Evolutionary conservation across 257 asterid species (phyloP).

Genomic region (Scutellaria barbata): DNA sequence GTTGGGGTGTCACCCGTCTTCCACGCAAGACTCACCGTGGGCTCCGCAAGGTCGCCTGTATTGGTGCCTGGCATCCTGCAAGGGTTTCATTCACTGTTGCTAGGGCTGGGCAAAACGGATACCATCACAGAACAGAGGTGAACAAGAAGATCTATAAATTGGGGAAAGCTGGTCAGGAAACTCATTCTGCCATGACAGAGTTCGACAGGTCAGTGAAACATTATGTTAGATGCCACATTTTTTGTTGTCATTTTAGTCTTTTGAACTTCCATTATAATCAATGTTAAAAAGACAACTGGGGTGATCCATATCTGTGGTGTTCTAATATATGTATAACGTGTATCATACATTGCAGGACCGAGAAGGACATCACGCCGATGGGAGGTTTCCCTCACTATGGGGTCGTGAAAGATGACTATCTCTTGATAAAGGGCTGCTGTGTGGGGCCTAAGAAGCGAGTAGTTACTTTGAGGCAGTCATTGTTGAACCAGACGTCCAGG

Average conservation of each 20-base stretch:
- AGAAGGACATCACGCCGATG: constrained; percentile 92
- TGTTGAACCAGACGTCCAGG: constrained; percentile 85
- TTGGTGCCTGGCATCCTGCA: constrained; percentile 96
- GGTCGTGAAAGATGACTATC: constrained; percentile 76
- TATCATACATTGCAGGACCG: constrained; percentile 59
- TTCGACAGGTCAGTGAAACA: constrained; percentile 62
- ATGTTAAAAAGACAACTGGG: background rate
- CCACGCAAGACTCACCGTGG: constrained; percentile 93
- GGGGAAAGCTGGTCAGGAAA: constrained; percentile 75
- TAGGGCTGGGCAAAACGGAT: constrained; percentile 91
- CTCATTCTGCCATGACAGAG: constrained; percentile 76
- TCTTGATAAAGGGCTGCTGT: constrained; percentile 83
- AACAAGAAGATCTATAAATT: constrained; percentile 81
- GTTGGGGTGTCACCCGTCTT: constrained; percentile 95
- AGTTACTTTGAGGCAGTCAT: constrained; percentile 78
- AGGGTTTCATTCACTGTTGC: constrained; percentile 85
- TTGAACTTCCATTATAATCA: background rate
- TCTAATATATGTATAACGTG: too few relatives aligned
- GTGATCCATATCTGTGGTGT: background rate
- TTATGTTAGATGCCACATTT: too few relatives aligned
- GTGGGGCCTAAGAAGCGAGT: constrained; percentile 95
- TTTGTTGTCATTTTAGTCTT: background rate
- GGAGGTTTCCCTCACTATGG: constrained; percentile 98
- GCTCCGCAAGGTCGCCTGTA: constrained; percentile 89
- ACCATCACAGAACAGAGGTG: constrained; percentile 89